Conservation (phyloP, 1,139 yeast species). For the Yamadazyma friedrichii region DNA sequence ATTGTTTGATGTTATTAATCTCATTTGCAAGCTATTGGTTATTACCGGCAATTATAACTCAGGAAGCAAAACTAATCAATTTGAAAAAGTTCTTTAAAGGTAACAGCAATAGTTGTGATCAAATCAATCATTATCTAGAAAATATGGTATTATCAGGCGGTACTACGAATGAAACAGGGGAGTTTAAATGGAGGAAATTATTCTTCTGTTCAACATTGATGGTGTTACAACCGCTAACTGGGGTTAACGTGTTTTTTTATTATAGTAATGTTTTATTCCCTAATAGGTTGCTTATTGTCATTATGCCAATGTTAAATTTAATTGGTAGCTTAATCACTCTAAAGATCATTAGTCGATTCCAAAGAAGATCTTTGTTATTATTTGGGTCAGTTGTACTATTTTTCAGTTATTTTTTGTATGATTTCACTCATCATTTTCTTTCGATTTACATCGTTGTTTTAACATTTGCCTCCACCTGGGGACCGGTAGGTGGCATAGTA, state of each 20-base stretch:
- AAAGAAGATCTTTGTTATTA: constrained; percentile 9
- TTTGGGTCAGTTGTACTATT: constrained; percentile 9
- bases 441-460: constrained; percentile 17
- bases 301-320: constrained; percentile 13
- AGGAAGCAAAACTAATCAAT: constrained; percentile 6
- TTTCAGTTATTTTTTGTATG: constrained; percentile 6
- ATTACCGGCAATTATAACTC: constrained; percentile 9
- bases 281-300: constrained; percentile 5
- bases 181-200: constrained; percentile 10
- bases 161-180: neutral
- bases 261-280: constrained; percentile 25
- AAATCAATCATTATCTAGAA: neutral
- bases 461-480: constrained; percentile 32
- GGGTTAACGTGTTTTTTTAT: constrained; percentile 35
- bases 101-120: neutral
- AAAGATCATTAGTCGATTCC: constrained; percentile 7
- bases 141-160: neutral
- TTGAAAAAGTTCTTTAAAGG: constrained; percentile 6
- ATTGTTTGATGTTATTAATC: constrained; percentile 6
- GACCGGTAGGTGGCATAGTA: constrained; percentile 30
- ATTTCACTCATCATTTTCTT: constrained; percentile 12
- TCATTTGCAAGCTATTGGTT: constrained; percentile 5
- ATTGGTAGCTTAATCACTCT: constrained; percentile 12
- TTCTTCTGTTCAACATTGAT: constrained; percentile 20
- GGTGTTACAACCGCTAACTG: constrained; percentile 35